Base-by-base conservation (phyloP, 148 eudicot species). In the Chenopodium quinoa region DNA sequence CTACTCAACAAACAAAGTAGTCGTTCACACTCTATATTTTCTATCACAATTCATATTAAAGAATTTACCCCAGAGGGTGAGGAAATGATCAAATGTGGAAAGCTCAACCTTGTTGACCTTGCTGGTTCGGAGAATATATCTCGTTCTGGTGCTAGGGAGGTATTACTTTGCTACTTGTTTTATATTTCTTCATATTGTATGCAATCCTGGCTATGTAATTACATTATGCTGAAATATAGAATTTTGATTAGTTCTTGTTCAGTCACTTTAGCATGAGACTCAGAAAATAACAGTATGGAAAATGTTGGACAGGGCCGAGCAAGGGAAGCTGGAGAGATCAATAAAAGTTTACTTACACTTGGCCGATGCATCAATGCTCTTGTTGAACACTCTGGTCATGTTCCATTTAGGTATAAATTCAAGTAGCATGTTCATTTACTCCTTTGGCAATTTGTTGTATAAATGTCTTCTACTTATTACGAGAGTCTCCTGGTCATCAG, bases 51-150 rank as follows among this genome's bases (percentile, higher is more conserved):
- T 86, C 99, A 97, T 87, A 94, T 94, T 46, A 97, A 94, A 88
- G 99, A 97, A 87, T 90, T 85, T 83, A 94, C 98, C 70, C 98
- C 98, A 32, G 99, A 97, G 82, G 99, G 99, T 50, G 98, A 97
- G 88, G 99, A 97, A 91, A 90, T 97, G 93, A 94, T 97, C 79
- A 97, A 91, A 88, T 94, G 94, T 84, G 99, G 99, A 75, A 97
- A 97, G 91, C 94, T 97, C 73, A 97, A 97, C 86, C 97, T 97
- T 74, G 99, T 97, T 80, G 99, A 97, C 86, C 98, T 97, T 82
- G 99, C 99, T 82, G 99, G 99, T 78, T 97, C 99, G 25, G 99
- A 97, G 90, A 97, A 97, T 84, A 97, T 94, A 58, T 94, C 98
- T 4, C 97, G 98, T 32, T 97, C 99, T 78, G 99, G 99, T 86